Percentiles rank a stretch among this genome's conserved stretches.
Evolutionary conservation across 106 monocot genomes (phyloP).

Genomic region (Platanthera zijinensis): DNA sequence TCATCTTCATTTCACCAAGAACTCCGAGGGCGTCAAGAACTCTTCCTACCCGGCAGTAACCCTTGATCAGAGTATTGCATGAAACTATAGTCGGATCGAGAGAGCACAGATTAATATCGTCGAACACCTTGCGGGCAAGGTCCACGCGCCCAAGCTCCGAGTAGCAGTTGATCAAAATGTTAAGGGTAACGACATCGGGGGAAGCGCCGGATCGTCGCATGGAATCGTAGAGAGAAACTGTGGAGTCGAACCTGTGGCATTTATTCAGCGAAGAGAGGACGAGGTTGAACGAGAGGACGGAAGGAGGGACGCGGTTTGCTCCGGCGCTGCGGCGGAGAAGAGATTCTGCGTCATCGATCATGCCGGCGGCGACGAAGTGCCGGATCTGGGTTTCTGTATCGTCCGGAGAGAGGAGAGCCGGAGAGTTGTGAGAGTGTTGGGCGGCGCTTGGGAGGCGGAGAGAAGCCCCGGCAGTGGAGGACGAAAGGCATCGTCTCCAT

Average conservation of each 20-base stretch:
- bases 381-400: neutral
- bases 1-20: slow-evolving; percentile 20
- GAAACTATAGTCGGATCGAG: slow-evolving; percentile 19
- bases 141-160: slow-evolving; percentile 10
- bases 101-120: slow-evolving; percentile 19
- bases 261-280: slow-evolving; percentile 24
- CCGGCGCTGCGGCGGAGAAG: slow-evolving; percentile 7
- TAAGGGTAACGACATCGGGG: slow-evolving; percentile 17
- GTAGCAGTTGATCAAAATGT: slow-evolving; percentile 16
- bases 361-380: slow-evolving; percentile 5
- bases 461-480: neutral
- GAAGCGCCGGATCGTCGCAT: slow-evolving; percentile 11
- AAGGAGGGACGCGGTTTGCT: neutral
- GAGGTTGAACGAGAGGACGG: slow-evolving; percentile 19
- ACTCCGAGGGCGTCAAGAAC: slow-evolving; percentile 17
- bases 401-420: neutral
- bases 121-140: slow-evolving; percentile 29
- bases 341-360: slow-evolving; percentile 17
- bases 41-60: slow-evolving; percentile 15
- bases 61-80: slow-evolving; percentile 47
- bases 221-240: slow-evolving; percentile 20
- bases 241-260: slow-evolving; percentile 15
- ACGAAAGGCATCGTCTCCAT: neutral
- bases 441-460: neutral
- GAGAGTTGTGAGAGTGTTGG: neutral